Evolutionary conservation across 106 monocot species (phyloP), one percentile per base, ranked within the genome.

Genomic region (Chionographis japonica): DNA sequence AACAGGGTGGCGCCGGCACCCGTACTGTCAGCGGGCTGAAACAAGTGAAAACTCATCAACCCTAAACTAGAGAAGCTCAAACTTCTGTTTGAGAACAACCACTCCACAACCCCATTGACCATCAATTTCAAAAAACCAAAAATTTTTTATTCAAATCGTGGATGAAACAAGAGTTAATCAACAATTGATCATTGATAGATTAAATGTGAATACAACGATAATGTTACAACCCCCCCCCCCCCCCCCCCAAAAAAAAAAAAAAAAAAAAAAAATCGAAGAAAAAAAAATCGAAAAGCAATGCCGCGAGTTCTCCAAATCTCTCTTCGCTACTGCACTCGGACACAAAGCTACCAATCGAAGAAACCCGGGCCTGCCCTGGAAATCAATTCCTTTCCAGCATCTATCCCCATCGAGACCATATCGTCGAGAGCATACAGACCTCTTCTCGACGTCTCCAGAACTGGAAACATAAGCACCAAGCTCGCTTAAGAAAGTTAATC

Each of bases 301-400:
- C 42, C 6, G 43, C 12, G 43, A 36, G 41, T 42, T 42, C 17
- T 16, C 17, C 41, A 7, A 1, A 13, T 6, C 0, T 18, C 17
- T 4, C 8, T 46, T 43, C 8, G 2, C 18, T 6, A 18, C 6
- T 63, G 1, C 58, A 58, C 40, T 42, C 37, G 14, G 19, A 55
- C 19, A 37, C 18, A 40, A 71, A 2, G 52, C 74, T 62, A 83
- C 83, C 85, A 79, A 68, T 81, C 60, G 69, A 86, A 86, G 80
- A 90, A 85, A 68, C 75, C 72, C 6, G 82, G 65, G 7, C 89
- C 85, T 39, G 77, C 85, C 46, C 71, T 77, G 20, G 85, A 77
- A 37, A 83, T 65, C 77, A 90, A 70, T 66, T 90, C 89, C 43
- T 80, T 80, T 64, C 85, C 89, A 19, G 89, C 89, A 78, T 85